Base-by-base conservation (phyloP, 1,284 basidiomycete species). In the Acaromyces ingoldii region DNA sequence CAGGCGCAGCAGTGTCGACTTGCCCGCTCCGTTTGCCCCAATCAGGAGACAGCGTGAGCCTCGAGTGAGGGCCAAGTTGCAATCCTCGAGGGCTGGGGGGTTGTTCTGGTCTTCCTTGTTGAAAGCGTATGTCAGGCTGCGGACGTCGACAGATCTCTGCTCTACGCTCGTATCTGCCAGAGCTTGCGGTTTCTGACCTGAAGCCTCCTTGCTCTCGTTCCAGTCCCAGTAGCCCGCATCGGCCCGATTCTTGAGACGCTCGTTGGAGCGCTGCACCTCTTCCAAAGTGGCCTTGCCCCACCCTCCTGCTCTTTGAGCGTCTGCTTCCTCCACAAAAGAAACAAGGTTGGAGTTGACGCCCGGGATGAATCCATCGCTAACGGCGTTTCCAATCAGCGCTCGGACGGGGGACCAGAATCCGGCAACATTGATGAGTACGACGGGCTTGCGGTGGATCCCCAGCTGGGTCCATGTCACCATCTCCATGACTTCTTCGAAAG, bases 1-100 rank as follows among this genome's bases (percentile, higher is more conserved):
- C 54, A 98, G 87, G 65, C 95, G 88, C 15, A 99, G 81, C 15
- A 99, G 79, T 1, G 93, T 98, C 24, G 91, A 93, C 77, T 99
- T 98, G 21, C 93, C 93, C 43, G 90, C 89, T 86, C 73, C 73
- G 42, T 75, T 75, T n/a, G 73, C 72, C 26, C 73, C 73, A 45
- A 75, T 70, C 25, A 75, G 51, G 11, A 75, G 55, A 38, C 68
- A 71, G 21, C 73, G 57, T 4, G 68, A 60, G n/a, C 72, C 72
- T 1, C 58, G 56, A 19, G 53, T 53, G 13, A 75, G 61, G 24
- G 48, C 45, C 1, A 75, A 50, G 40, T 66, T 68, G 57, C 69
- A 70, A 31, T 64, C 52, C 30, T 63, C 57, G 15, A 74, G 60
- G 3, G 69, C 63, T n/a, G 69, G 59, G n/a, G n/a, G n/a, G n/a